Conservation (phyloP, 2,329 filamentous ascomycete species). For the Colletotrichum sp. region DNA sequence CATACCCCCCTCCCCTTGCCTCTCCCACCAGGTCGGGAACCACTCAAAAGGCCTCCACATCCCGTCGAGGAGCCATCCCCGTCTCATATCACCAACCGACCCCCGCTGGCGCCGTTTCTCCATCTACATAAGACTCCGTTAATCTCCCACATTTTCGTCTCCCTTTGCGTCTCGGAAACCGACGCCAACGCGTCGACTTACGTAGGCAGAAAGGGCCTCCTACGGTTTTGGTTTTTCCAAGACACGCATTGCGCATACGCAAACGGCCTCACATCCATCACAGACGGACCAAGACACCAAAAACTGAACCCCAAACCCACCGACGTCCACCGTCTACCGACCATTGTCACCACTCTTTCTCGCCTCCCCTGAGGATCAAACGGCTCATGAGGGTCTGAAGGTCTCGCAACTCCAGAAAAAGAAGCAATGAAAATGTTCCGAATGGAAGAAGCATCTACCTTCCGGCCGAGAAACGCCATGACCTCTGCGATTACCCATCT, state of each 20-base stretch:
- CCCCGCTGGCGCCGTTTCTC: background rate
- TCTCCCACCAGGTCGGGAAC: background rate
- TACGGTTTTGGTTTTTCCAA: background rate
- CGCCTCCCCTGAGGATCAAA: background rate
- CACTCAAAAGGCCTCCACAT: background rate
- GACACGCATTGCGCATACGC: background rate
- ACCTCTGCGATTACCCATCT: background rate
- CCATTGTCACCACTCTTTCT: background rate
- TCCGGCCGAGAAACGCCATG: background rate
- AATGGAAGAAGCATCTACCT: background rate
- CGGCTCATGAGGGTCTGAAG: background rate
- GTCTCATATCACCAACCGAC: background rate
- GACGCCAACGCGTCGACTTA: conserved; percentile 9
- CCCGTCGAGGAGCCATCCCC: conserved; percentile 7
- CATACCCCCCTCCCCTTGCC: background rate
- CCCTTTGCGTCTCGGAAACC: background rate
- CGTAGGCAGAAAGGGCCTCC: background rate
- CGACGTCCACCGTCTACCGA: background rate
- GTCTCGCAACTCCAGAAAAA: background rate
- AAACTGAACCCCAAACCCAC: background rate
- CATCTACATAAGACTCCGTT: conserved; percentile 7
- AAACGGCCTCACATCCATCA: background rate
- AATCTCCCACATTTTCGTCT: background rate
- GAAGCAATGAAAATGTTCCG: background rate
- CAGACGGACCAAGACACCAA: background rate